Percentiles rank a stretch among this genome's conserved stretches.
These are phyloP conservation scores for Corchorus olitorius DNA, from an alignment of 345 rosid genomes.

Conservation along the genomic window DNA sequence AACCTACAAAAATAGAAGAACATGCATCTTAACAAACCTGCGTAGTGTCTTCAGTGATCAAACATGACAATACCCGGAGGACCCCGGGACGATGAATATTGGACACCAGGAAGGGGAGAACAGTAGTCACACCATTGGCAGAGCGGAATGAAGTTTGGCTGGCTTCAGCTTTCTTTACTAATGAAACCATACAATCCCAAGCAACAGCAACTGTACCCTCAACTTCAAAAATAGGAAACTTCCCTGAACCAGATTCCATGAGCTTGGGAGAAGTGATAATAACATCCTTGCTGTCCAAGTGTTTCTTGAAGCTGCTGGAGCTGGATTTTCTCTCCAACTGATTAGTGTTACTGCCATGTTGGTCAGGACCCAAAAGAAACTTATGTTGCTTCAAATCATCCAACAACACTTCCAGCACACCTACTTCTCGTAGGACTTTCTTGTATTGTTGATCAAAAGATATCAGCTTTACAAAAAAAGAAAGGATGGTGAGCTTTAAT, in stretches of 20 bases:
- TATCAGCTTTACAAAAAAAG: constrained; percentile 92
- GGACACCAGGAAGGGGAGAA: constrained; percentile 91
- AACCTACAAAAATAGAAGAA: constrained; percentile 14
- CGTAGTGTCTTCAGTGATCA: constrained; percentile 82
- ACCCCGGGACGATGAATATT: constrained; percentile 85
- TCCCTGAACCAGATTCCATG: constrained; percentile 80
- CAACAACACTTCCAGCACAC: constrained; percentile 88
- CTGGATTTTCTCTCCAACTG: constrained; percentile 68
- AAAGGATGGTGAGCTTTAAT: constrained; percentile 86
- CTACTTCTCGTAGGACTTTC: constrained; percentile 97
- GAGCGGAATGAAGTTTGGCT: constrained; percentile 87
- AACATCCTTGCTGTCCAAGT: constrained; percentile 75
- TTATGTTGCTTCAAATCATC: constrained; percentile 97
- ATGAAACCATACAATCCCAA: constrained; percentile 95
- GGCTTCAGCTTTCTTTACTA: constrained; percentile 92
- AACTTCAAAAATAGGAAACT: constrained; percentile 81
- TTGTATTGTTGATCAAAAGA: constrained; percentile 99
- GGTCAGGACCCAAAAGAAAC: constrained; percentile 76
- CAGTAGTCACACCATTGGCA: constrained; percentile 76
- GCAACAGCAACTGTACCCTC: constrained; percentile 77
- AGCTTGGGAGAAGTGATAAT: constrained; percentile 92
- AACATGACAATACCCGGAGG: constrained; percentile 86
- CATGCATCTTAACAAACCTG: constrained; percentile 55
- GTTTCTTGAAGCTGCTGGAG: constrained; percentile 83
- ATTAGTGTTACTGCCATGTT: constrained; percentile 39